phyloP scores from a whole-genome alignment of 1,284 basidiomycete species.

The Quambalaria eucalypti region DNA sequence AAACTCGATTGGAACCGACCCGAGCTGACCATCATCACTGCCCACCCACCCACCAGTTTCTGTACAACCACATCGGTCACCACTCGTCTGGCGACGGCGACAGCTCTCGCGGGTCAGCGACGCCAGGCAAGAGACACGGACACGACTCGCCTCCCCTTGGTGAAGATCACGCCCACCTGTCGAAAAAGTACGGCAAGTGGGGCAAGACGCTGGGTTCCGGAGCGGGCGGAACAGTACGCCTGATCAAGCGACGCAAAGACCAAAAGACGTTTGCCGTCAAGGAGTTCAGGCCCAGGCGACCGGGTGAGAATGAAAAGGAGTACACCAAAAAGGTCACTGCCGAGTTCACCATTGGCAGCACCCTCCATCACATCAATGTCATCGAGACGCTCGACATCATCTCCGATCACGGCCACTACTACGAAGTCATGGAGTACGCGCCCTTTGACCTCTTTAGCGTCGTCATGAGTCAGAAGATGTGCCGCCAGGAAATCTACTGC shows the following conservation, averaged over 20 bases:
- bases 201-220: constrained; percentile 88
- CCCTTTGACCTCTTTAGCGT: constrained; percentile 97
- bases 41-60: constrained; percentile 20
- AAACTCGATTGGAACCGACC: too few relatives aligned
- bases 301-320: constrained; percentile 84
- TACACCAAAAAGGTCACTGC: constrained; percentile 99
- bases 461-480: constrained; percentile 99
- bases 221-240: constrained; percentile 90
- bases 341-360: constrained; percentile 94
- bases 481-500: constrained; percentile 94
- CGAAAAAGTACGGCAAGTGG: constrained; percentile 99
- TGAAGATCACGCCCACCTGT: constrained; percentile 67
- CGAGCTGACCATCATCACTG: constrained; percentile 7
- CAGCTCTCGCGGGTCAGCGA: constrained; percentile 22
- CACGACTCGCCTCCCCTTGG: constrained; percentile 47
- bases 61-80: constrained; percentile 41
- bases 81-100: constrained; percentile 24
- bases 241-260: constrained; percentile 67
- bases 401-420: constrained; percentile 92
- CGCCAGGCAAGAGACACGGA: constrained; percentile 31
- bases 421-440: constrained; percentile 81
- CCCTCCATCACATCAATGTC: constrained; percentile 74
- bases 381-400: constrained; percentile 98
- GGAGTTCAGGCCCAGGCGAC: constrained; percentile 81
- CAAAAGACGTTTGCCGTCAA: constrained; percentile 83